Percentiles rank a stretch among this genome's conserved stretches.
Conservation (phyloP, 139 green algal genomes). For the Yamagishiella unicocca region DNA sequence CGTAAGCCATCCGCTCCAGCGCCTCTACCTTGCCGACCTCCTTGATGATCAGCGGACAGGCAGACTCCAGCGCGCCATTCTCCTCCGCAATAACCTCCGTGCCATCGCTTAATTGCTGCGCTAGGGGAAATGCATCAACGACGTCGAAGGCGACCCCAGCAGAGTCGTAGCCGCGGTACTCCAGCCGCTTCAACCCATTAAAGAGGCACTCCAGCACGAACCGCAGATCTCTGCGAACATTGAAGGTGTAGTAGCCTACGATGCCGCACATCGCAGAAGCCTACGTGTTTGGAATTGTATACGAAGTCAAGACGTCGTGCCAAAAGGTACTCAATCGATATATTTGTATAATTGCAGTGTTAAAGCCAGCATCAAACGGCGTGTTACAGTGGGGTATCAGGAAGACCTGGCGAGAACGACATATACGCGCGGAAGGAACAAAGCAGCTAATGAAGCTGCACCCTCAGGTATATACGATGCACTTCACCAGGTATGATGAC, state of each 20-base stretch:
- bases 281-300: background rate
- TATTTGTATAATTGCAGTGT: background rate
- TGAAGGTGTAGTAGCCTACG: slow-evolving; percentile 96
- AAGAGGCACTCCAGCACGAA: slow-evolving; percentile 91
- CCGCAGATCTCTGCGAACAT: slow-evolving; percentile 67
- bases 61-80: slow-evolving; percentile 48
- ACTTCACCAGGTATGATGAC: no score
- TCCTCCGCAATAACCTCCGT: slow-evolving; percentile 47
- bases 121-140: slow-evolving; percentile 47
- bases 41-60: slow-evolving; percentile 56
- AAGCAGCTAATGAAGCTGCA: no score
- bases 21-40: slow-evolving; percentile 92
- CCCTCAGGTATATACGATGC: no score
- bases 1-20: slow-evolving; percentile 77
- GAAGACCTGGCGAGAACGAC: no score
- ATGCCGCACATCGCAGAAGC: slow-evolving; percentile 92
- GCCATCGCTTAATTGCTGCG: background rate
- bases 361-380: no score
- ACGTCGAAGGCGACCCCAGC: slow-evolving; percentile 90
- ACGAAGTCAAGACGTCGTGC: background rate
- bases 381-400: no score
- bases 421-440: no score
- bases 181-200: slow-evolving; percentile 90
- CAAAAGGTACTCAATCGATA: background rate
- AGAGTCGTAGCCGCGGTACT: slow-evolving; percentile 99